These are phyloP conservation scores for Apostasia ramifera DNA, from an alignment of 106 monocot genomes.

Conservation along the genomic window DNA sequence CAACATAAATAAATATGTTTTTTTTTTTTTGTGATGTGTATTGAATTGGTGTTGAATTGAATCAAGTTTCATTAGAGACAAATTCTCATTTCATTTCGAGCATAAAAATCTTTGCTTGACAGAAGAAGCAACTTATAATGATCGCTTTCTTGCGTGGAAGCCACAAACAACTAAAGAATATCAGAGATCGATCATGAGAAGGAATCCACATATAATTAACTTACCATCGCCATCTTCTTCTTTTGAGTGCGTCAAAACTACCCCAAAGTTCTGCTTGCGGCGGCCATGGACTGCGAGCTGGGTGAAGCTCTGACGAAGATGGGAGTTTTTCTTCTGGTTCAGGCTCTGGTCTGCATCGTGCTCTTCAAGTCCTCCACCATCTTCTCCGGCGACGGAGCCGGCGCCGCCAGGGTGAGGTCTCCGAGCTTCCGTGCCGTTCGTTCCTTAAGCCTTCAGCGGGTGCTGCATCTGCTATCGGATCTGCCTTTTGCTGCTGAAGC, in stretches of 20 bases:
- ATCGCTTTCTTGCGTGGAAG: not conserved
- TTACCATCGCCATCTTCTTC: too few species aligned
- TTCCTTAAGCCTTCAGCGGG: slow-evolving; percentile 15
- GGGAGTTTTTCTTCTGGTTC: slow-evolving; percentile 29
- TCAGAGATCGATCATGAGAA: not conserved
- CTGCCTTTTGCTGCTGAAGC: slow-evolving; percentile 3
- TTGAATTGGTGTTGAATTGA: too few species aligned
- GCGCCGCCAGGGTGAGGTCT: slow-evolving; percentile 2
- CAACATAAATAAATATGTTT: too few species aligned
- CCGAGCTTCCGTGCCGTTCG: slow-evolving; percentile 5
- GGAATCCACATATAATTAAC: not conserved
- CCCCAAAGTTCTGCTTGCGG: too few species aligned
- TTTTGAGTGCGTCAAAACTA: too few species aligned
- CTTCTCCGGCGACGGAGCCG: slow-evolving; percentile 13
- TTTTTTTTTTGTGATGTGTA: too few species aligned
- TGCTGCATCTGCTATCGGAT: slow-evolving; percentile 15
- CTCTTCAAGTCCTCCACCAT: slow-evolving; percentile 36
- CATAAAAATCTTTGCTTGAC: too few species aligned
- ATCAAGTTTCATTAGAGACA: too few species aligned
- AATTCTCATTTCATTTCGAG: too few species aligned
- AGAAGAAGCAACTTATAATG: too few species aligned
- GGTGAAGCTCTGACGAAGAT: slow-evolving; percentile 13
- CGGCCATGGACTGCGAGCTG: not conserved
- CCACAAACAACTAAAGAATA: not conserved
- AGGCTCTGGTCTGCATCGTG: slow-evolving; percentile 42